These are phyloP conservation scores for Yamadazyma dushanensis DNA, from an alignment of 1,139 yeast species.

Conservation along the genomic window DNA sequence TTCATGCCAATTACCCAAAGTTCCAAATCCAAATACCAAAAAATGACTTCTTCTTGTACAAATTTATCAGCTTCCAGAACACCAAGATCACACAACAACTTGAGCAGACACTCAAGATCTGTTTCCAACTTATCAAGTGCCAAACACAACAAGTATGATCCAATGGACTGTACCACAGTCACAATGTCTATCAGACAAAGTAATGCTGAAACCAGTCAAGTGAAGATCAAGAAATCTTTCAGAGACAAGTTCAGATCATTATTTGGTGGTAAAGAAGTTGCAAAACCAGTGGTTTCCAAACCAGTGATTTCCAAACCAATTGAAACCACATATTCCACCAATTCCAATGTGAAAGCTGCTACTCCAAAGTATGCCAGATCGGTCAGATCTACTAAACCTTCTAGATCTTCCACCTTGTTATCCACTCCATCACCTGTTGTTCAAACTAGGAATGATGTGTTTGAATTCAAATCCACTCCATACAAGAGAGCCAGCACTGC, in stretches of 20 bases:
- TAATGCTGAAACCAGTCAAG: constrained; percentile 12
- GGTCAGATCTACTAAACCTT: constrained; percentile 11
- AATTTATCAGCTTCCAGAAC: constrained; percentile 11
- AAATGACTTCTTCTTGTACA: constrained; percentile 17
- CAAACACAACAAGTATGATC: constrained; percentile 18
- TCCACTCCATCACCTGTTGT: constrained; percentile 12
- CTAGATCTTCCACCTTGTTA: constrained; percentile 5
- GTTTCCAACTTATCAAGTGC: constrained; percentile 16
- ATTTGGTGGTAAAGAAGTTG: constrained; percentile 16
- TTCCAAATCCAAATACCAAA: constrained; percentile 12
- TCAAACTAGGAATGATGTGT: constrained; percentile 14
- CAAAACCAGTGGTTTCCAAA: constrained; percentile 6
- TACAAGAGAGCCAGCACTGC: constrained; percentile 16
- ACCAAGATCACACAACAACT: constrained; percentile 11
- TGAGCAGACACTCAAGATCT: constrained; percentile 16
- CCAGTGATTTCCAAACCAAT: constrained; percentile 15
- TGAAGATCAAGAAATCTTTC: constrained; percentile 23
- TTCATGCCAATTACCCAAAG: constrained; percentile 15
- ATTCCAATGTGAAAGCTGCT: constrained; percentile 3
- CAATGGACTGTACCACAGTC: constrained; percentile 14
- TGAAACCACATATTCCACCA: constrained; percentile 16
- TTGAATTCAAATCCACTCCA: constrained; percentile 8
- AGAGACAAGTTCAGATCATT: constrained; percentile 29
- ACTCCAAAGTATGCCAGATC: too few species aligned
- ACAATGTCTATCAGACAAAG: constrained; percentile 15